Percentiles rank a stretch among this genome's conserved stretches.
phyloP scores from a whole-genome alignment of 23 red algal genomes.

The Gracilariopsis chorda region DNA sequence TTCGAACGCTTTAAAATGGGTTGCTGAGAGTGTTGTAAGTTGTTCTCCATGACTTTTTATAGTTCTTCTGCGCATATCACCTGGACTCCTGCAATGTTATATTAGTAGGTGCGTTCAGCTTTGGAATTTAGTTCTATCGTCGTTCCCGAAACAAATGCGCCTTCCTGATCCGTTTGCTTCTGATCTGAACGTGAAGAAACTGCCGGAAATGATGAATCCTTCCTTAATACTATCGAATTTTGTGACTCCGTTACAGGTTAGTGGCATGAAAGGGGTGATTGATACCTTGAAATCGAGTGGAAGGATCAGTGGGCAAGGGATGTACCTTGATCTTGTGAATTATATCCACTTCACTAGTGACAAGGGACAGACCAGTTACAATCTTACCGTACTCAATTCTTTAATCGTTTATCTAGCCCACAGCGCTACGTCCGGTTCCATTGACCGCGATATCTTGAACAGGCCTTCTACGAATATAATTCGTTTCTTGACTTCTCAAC shows the following conservation, averaged over 20 bases:
- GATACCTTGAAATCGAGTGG: slow-evolving; percentile 46
- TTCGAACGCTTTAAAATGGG: slow-evolving; percentile 85
- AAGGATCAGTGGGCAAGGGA: neutral
- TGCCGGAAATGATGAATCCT: slow-evolving; percentile 70
- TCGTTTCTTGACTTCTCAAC: slow-evolving; percentile 56
- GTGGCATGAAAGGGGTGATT: slow-evolving; percentile 50
- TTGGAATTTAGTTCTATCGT: slow-evolving; percentile 87
- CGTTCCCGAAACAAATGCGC: slow-evolving; percentile 86
- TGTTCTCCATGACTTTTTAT: slow-evolving; percentile 94
- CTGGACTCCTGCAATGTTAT: slow-evolving; percentile 76
- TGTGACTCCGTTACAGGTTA: slow-evolving; percentile 15
- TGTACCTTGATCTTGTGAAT: neutral
- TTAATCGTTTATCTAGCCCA: slow-evolving; percentile 90
- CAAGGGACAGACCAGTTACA: neutral
- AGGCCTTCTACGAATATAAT: slow-evolving; percentile 61
- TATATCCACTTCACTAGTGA: neutral
- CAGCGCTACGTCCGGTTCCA: neutral
- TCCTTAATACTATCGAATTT: slow-evolving; percentile 76
- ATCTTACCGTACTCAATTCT: slow-evolving; percentile 68
- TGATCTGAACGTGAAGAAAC: slow-evolving; percentile 78
- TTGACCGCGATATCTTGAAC: neutral
- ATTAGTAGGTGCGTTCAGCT: slow-evolving; percentile 85
- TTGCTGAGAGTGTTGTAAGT: slow-evolving; percentile 78
- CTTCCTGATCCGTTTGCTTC: slow-evolving; percentile 94
- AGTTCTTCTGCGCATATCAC: slow-evolving; percentile 88